phyloP scores from a whole-genome alignment of 2,329 filamentous ascomycete species.

The Talaromyces verruculosus region DNA sequence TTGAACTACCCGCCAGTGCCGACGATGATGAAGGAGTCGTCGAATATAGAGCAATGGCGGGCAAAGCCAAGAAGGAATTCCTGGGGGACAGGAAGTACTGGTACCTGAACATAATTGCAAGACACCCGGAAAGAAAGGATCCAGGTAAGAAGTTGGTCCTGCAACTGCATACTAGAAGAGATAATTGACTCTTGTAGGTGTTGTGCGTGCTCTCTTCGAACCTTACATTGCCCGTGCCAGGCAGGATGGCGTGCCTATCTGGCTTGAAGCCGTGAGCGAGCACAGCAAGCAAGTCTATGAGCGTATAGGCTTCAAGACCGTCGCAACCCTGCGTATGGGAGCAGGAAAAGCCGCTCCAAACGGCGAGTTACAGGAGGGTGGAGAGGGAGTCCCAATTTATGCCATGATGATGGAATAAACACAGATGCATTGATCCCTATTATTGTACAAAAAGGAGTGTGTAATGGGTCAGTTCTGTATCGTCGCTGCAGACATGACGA shows the following conservation, averaged over 20 bases:
- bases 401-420: constrained; percentile 21
- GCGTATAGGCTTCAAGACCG: constrained; percentile 20
- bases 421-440: neutral
- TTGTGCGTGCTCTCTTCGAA: constrained; percentile 21
- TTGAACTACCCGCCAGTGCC: constrained; percentile 1
- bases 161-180: neutral
- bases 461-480: neutral
- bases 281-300: constrained; percentile 21
- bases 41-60: constrained; percentile 10
- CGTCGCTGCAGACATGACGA: constrained; percentile 13
- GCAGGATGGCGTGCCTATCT: constrained; percentile 15
- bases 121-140: constrained; percentile 20
- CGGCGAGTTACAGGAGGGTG: constrained; percentile 21
- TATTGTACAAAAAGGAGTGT: neutral
- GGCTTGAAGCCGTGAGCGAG: constrained; percentile 22
- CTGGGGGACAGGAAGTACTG: constrained; percentile 19
- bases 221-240: constrained; percentile 20
- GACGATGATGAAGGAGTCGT: constrained; percentile 12
- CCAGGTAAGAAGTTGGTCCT: constrained; percentile 6
- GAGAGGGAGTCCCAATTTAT: constrained; percentile 18
- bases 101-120: constrained; percentile 21
- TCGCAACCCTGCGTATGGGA: constrained; percentile 13
- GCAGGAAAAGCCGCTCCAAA: constrained; percentile 12
- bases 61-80: constrained; percentile 18
- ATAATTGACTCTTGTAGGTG: constrained; percentile 2